Conservation (phyloP, 1,139 yeast genomes). For the Blastobotrys serpentis region DNA sequence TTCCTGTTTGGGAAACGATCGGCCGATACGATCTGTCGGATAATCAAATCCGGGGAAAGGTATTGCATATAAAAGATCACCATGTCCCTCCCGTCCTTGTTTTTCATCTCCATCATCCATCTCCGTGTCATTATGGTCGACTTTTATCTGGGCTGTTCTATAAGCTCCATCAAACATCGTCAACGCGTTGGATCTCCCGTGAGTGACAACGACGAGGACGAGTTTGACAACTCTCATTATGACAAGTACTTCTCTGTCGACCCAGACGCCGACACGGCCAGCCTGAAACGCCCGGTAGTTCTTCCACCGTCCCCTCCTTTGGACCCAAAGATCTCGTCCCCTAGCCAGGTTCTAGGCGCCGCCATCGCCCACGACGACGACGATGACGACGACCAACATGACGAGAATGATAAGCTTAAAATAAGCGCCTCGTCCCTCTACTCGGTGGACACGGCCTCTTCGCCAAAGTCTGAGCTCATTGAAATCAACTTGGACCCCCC, state of each 20-base stretch:
- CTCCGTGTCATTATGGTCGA: slow-evolving; percentile 3
- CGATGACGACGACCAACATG: neutral
- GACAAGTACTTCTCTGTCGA: slow-evolving; percentile 22
- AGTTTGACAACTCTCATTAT: slow-evolving; percentile 12
- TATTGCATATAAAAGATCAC: neutral
- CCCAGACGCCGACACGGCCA: slow-evolving; percentile 17
- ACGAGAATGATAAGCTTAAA: neutral
- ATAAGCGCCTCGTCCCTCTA: slow-evolving; percentile 7
- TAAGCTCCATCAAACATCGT: slow-evolving; percentile 14
- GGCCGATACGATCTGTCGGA: slow-evolving; percentile 6
- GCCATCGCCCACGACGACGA: neutral
- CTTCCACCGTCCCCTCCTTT: slow-evolving; percentile 2
- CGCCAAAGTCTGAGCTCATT: slow-evolving; percentile 22
- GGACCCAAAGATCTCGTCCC: slow-evolving; percentile 6
- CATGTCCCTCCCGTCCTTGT: neutral
- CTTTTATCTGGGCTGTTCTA: slow-evolving; percentile 22
- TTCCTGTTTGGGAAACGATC: slow-evolving; percentile 5
- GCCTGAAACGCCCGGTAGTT: too few species aligned
- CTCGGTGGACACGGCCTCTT: slow-evolving; percentile 5
- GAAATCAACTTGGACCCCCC: slow-evolving; percentile 30
- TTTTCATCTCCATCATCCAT: neutral
- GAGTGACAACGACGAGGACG: too few species aligned
- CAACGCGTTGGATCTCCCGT: too few species aligned
- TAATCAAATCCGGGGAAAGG: slow-evolving; percentile 5
- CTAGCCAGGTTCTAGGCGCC: slow-evolving; percentile 5